A percentile compares a stretch with the other conserved stretches of the same genome.
These are phyloP conservation scores for Ophiosphaerella herpotricha DNA, from an alignment of 2,329 filamentous ascomycete species.

Conservation along the genomic window DNA sequence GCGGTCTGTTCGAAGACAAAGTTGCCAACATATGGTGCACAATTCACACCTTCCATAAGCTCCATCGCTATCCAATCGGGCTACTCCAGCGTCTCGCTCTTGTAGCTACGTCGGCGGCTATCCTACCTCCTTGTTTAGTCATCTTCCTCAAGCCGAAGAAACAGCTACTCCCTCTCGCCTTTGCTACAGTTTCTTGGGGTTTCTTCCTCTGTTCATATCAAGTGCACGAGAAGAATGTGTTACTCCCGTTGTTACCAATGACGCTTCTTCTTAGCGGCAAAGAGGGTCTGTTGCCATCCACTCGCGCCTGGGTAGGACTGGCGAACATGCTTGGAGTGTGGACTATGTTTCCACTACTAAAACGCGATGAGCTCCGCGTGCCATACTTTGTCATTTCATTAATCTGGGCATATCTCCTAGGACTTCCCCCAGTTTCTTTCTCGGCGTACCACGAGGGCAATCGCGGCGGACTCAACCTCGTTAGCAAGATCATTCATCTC, in stretches of 20 bases:
- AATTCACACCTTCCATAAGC: slow-evolving; percentile 85
- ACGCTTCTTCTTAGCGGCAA: slow-evolving; percentile 81
- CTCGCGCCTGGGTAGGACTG: slow-evolving; percentile 91
- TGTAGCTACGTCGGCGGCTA: slow-evolving; percentile 72
- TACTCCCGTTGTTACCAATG: slow-evolving; percentile 91
- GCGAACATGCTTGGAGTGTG: slow-evolving; percentile 87
- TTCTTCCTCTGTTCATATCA: slow-evolving; percentile 99
- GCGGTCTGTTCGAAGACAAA: slow-evolving; percentile 98
- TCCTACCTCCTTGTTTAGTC: slow-evolving; percentile 77
- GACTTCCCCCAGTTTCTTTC: slow-evolving; percentile 77
- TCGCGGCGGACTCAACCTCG: slow-evolving; percentile 53
- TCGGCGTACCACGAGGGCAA: slow-evolving; percentile 64
- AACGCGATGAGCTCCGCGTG: slow-evolving; percentile 79
- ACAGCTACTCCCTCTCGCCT: slow-evolving; percentile 75
- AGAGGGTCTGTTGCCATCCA: slow-evolving; percentile 75
- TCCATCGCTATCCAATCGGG: slow-evolving; percentile 71
- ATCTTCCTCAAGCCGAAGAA: slow-evolving; percentile 79
- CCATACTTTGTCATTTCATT: slow-evolving; percentile 85
- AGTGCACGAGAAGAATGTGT: slow-evolving; percentile 96
- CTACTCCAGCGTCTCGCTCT: slow-evolving; percentile 79
- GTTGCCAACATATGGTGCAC: slow-evolving; percentile 99
- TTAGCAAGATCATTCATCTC: slow-evolving; percentile 73
- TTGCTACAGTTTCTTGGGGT: slow-evolving; percentile 87
- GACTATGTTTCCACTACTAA: slow-evolving; percentile 92
- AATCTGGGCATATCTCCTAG: slow-evolving; percentile 90